Conservation (phyloP, 2,329 filamentous ascomycete genomes). For the Albophoma yamanashiensis region DNA sequence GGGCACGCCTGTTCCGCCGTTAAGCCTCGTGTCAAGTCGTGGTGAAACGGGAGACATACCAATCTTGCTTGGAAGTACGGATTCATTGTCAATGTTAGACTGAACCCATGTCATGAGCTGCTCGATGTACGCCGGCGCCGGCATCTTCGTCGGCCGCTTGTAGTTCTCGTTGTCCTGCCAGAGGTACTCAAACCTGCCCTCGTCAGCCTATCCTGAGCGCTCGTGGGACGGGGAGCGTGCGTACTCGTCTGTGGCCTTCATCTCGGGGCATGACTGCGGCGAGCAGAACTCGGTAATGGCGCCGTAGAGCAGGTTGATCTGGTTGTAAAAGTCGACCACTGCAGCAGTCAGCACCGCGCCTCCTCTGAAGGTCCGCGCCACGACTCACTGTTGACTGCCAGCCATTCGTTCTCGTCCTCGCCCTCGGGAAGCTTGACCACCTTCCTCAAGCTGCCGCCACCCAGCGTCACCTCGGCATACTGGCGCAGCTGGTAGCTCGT, state of each 20-base stretch:
- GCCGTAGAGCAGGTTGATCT: constrained; percentile 97
- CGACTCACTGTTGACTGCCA: constrained; percentile 86
- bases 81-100: constrained; percentile 88
- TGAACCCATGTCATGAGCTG: constrained; percentile 97
- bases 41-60: constrained; percentile 33
- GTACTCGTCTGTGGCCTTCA: constrained; percentile 99
- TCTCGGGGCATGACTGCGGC: constrained; percentile 91
- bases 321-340: constrained; percentile 99
- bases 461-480: constrained; percentile 94
- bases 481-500: constrained; percentile 89
- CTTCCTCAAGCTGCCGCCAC: constrained; percentile 88
- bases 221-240: constrained; percentile 12
- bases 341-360: constrained; percentile 3
- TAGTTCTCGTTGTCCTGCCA: constrained; percentile 95
- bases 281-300: constrained; percentile 99
- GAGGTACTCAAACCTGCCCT: constrained; percentile 80
- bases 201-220: not conserved
- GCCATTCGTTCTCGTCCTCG: constrained; percentile 95
- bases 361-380: no score
- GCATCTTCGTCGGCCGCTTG: constrained; percentile 96
- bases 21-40: not conserved
- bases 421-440: constrained; percentile 95
- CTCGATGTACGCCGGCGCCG: constrained; percentile 94
- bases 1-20: constrained; percentile 55
- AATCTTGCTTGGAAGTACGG: constrained; percentile 88